Base-by-base conservation (phyloP, 2,329 filamentous ascomycete species). In the Huntiella decipiens region DNA sequence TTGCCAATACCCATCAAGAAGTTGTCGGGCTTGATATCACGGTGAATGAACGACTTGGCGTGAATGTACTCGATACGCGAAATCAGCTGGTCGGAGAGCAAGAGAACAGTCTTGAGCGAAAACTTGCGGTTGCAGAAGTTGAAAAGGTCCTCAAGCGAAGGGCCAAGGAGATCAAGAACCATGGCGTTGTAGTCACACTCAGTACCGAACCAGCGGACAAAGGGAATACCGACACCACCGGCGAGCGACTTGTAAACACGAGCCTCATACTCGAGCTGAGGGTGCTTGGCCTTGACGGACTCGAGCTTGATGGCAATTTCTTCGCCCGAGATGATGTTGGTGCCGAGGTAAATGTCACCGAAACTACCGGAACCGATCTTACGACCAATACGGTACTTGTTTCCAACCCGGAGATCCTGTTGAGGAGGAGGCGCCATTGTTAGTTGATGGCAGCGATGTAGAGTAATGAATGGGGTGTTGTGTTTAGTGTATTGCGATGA, bases 61-160 rank as follows among this genome's bases (percentile, higher is more conserved):
- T 98, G 91, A 57, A 98, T 98, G 69, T 96, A 96, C 67, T 98
- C 91, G 64, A 98, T 95, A 57, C 91, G 87, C 54, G 88, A 96
- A 63, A 98, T 96, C 63, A 95, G 79, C 69, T 98, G 91, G 58
- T 98, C 91, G 60, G 91, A 91, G 43, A 98, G 76, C 19, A 98
- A 77, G 38, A 98, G 74, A 22, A 98, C 91, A 1, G 91, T 98
- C 80, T 98, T 98, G 55, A 98, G 69, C 10, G 91, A 95, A 71
- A 96, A 98, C 64, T 96, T 96, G 64, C 91, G 82, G 78, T 96
- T 96, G 78, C 91, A 98, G 66, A 96, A 96, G 76, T 98, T 96
- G 83, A 98, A 98, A 32, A 98, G 74, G 61, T 98, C 91, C 66
- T 98, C 91, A 64, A 98, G 68, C 58, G 82, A 91, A 54, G 91